Evolutionary conservation across 169 alveolate genomes (phyloP), one percentile per base, ranked within the genome.

Genomic region (Plasmodium vivax): DNA sequence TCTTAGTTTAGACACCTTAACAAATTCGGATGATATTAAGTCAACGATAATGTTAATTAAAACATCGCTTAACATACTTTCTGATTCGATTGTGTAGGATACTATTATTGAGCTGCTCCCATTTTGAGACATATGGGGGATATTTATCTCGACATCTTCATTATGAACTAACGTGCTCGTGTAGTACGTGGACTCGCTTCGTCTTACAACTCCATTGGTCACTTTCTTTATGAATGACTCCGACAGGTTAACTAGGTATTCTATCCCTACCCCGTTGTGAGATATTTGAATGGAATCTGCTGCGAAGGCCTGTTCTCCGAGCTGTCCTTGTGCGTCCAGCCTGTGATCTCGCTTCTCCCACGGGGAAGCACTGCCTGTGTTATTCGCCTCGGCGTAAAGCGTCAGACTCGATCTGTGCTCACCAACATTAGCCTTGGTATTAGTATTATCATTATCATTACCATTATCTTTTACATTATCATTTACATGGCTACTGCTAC

Each of bases 1-100:
- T 54, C 38, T 90, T 80, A 56, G 45, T 38, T 90, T 90, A 62
- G 85, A 58, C 62, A 80, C 62, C 80, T 90, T 90, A 80, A 56
- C 83, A 90, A 90, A 80, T 47, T 90, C 94, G 41, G 84, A 74
- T 80, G 91, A 90, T 36, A 90, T 90, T 80, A 90, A 90, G 58
- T 90, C 87, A 79, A 45, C 90, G 32, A 90, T 90, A 51, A 90
- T 90, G 41, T 90, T 74, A 62, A 90, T 90, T 81, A 90, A 58
- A 36, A 51, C 32, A 62, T 90, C 83, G 30, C 83, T 81, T 72
- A 90, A 80, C 51, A 90, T 19, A 30, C 91, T 90, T 79, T 90
- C 91, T 68, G 94, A 90, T 62, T 90, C 94, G 14, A 81, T 90
- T 19, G 82, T 58, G n/a, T 90, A 90, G 68, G 91, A 79, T 36